phyloP scores from a whole-genome alignment of 192 early-diverging fungal genomes.

The Chytriomyces sp. region DNA sequence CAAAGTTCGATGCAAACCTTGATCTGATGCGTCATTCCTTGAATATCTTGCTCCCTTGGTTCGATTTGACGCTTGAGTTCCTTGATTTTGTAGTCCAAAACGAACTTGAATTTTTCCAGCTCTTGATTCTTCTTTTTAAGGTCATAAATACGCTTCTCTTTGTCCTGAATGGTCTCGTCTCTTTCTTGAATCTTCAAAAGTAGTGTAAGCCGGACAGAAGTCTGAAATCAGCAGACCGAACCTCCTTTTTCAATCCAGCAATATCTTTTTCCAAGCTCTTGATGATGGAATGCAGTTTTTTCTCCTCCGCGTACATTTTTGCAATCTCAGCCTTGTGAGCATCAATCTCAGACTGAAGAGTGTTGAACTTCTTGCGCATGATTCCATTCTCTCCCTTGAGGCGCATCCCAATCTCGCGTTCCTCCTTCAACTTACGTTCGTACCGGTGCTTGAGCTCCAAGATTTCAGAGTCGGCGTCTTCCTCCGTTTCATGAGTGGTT shows the following conservation, averaged over 20 bases:
- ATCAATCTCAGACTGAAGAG: conserved; percentile 63
- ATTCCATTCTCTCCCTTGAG: conserved; percentile 71
- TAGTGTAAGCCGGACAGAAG: neutral
- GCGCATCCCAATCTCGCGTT: conserved; percentile 58
- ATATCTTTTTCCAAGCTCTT: conserved; percentile 69
- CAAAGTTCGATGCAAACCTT: conserved; percentile 38
- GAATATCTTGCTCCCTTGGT: conserved; percentile 61
- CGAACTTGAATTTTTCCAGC: conserved; percentile 72
- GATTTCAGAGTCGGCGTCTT: conserved; percentile 65
- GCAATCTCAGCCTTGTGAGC: conserved; percentile 61
- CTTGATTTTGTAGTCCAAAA: conserved; percentile 68
- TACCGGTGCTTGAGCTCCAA: conserved; percentile 58
- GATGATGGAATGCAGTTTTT: conserved; percentile 62
- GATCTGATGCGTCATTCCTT: conserved; percentile 64
- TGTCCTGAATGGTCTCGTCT: conserved; percentile 67
- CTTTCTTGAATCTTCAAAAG: conserved; percentile 59
- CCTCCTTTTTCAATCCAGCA: conserved; percentile 64
- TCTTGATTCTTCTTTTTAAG: conserved; percentile 72
- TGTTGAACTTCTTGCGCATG: conserved; percentile 69
- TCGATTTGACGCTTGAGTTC: conserved; percentile 68
- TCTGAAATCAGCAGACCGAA: conserved; percentile 29
- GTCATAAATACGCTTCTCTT: conserved; percentile 67
- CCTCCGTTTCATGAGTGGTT: conserved; percentile 58
- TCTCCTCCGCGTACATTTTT: conserved; percentile 64
- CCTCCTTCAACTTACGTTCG: conserved; percentile 60